Evolutionary conservation across 2,329 filamentous ascomycete genomes (phyloP), one percentile per base, ranked within the genome.

Genomic region (Herpotrichia juniperi): DNA sequence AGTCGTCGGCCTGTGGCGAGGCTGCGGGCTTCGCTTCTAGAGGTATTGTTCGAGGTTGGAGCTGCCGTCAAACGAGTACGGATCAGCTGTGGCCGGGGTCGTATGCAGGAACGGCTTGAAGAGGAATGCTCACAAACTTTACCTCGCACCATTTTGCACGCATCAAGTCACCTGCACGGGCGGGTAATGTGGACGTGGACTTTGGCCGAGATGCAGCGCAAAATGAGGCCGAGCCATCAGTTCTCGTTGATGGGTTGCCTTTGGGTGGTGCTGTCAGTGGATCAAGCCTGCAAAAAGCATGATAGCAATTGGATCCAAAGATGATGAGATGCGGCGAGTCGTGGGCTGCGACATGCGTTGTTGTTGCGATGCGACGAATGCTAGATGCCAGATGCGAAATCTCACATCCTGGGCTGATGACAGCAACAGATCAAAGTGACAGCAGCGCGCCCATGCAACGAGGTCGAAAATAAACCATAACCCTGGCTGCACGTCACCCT

Each of bases 401-500:
- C n/a, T n/a, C n/a, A n/a, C n/a, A n/a, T n/a, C n/a, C n/a, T n/a
- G n/a, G n/a, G n/a, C n/a, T n/a, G n/a, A n/a, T n/a, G n/a, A n/a
- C n/a, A n/a, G n/a, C n/a, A n/a, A n/a, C n/a, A n/a, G n/a, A n/a
- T n/a, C n/a, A n/a, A n/a, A n/a, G n/a, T n/a, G n/a, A n/a, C n/a
- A n/a, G n/a, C n/a, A n/a, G n/a, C n/a, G n/a, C n/a, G n/a, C n/a
- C n/a, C n/a, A n/a, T n/a, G n/a, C n/a, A n/a, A n/a, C n/a, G n/a
- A n/a, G n/a, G 30, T 9, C 30, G 30, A n/a, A n/a, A n/a, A 9
- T 31, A 9, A 9, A 31, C 30, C n/a, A 30, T 32, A 30, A 9
- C 8, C 21, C 24, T 17, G n/a, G 34, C 34, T 61, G 58, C 55
- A 56, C 56, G 56, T 61, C 58, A 61, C 42, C 34, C 25, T 40